Percentiles rank a stretch among this genome's conserved stretches.
Evolutionary conservation across 169 alveolate species (phyloP).

Genomic region (Plasmodium vinckei): DNA sequence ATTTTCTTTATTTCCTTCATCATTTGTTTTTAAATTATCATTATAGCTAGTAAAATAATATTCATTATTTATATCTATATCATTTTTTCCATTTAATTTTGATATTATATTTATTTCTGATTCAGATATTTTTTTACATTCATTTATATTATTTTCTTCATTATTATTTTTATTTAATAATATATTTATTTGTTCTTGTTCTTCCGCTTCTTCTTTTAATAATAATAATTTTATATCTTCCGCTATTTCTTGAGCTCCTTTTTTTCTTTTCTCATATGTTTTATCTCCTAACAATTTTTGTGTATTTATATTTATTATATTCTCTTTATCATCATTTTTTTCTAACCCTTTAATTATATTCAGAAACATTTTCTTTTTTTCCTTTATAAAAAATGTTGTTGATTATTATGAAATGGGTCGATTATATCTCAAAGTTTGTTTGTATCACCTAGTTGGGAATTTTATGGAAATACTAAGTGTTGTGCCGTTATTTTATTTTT

Average conservation of each 20-base stretch:
- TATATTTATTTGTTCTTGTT: constrained; percentile 28
- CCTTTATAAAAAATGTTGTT: background rate
- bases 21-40: constrained; percentile 15
- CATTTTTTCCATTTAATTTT: constrained; percentile 6
- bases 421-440: too few species aligned
- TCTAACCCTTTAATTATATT: constrained; percentile 57
- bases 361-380: constrained; percentile 30
- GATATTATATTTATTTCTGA: constrained; percentile 21
- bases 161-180: constrained; percentile 7
- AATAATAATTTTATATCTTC: constrained; percentile 40
- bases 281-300: constrained; percentile 64
- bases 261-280: constrained; percentile 71
- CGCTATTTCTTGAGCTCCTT: constrained; percentile 72
- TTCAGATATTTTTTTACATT: constrained; percentile 16
- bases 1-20: background rate
- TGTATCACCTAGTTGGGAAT: too few species aligned
- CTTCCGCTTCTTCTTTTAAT: constrained; percentile 52
- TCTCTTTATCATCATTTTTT: constrained; percentile 58
- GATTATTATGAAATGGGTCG: too few species aligned
- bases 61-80: constrained; percentile 35
- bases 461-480: too few species aligned
- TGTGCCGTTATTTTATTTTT: too few species aligned
- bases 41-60: constrained; percentile 36
- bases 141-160: constrained; percentile 14
- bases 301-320: constrained; percentile 29